Base-by-base conservation (phyloP, 2,329 filamentous ascomycete species). In the Phyllosticta citribraziliensis region DNA sequence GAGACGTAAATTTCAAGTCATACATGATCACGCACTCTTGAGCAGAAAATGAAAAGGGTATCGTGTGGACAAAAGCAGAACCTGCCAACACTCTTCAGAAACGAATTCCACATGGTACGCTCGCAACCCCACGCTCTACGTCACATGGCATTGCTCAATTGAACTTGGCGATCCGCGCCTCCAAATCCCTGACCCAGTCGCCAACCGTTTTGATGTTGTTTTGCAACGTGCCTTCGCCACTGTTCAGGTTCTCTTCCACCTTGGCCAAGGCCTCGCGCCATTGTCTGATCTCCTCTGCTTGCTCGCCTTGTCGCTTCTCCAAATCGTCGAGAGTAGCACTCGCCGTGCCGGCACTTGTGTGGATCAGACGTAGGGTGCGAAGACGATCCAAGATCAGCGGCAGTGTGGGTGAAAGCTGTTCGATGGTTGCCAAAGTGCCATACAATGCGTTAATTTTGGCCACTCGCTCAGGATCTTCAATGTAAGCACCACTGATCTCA, bases 361-460 rank as follows among this genome's bases (percentile, higher is more conserved):
- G 94, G 56, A 97, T 87, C 14, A 87, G 85, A 62, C 89, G 83
- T 61, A 99, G 79, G 9, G 91, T 95, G 62, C 92, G 83, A 57
- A 99, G 78, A 25, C 94, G 84, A 68, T 97, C 91, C 11, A 99
- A 80, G 10, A 97, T 80, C 5, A 90, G 84, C 1, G 94, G 93
- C 3, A 99, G 81, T 19, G 96, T 80, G 0, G 94, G 94, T 5
- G 90, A 83, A 8, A 99, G 80, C 61, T 82, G 88, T 74, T 96
- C 91, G 62, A 99, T 94, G 0, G 90, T 94, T 1, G 91, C 88
- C 17, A 99, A 78, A 2, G 91, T 89, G 1, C 89, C 88, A 74
- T 97, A 97, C 5, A 99, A 82, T 1, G 92, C 89, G 66, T 96
- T 94, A 72, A 99, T 88, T 72, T 96, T 96, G 58, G 89, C 82